phyloP scores from a whole-genome alignment of 257 asterid species.

The Phtheirospermum japonicum region DNA sequence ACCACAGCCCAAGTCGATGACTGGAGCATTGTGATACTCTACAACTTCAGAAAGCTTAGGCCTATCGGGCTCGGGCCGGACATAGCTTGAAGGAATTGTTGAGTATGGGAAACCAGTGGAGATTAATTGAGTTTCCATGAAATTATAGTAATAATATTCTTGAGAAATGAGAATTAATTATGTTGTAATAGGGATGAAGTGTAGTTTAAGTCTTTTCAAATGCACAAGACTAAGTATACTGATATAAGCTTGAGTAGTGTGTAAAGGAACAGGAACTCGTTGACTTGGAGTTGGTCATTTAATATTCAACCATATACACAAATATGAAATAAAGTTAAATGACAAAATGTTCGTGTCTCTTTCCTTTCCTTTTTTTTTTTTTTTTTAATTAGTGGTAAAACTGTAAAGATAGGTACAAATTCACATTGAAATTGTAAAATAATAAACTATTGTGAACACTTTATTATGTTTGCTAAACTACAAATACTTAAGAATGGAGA shows the following conservation, averaged over 20 bases:
- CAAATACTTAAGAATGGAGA: too few relatives aligned
- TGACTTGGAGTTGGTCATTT: background rate
- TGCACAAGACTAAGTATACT: background rate
- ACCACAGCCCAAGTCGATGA: slow-evolving; percentile 50
- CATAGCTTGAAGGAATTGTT: slow-evolving; percentile 57
- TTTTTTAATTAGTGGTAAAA: too few relatives aligned
- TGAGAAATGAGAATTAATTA: background rate
- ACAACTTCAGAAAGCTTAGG: slow-evolving; percentile 50
- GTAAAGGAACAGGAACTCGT: background rate
- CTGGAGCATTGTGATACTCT: slow-evolving; percentile 56
- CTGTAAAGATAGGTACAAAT: too few relatives aligned
- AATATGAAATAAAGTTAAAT: too few relatives aligned
- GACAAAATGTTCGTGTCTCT: too few relatives aligned
- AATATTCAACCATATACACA: too few relatives aligned
- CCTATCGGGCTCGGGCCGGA: slow-evolving; percentile 73
- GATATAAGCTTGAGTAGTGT: background rate
- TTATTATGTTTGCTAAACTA: too few relatives aligned
- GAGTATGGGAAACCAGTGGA: slow-evolving; percentile 53
- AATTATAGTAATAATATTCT: background rate
- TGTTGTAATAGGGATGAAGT: background rate
- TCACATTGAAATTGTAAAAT: too few relatives aligned
- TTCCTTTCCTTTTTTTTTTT: too few relatives aligned
- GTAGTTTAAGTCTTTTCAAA: background rate
- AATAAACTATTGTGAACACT: too few relatives aligned
- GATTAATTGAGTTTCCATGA: slow-evolving; percentile 53